These are phyloP conservation scores for Brassica napus DNA, from an alignment of 345 rosid genomes.

Conservation along the genomic window Da-Ae NC_063448.1:19654501-19655000, in stretches of 20 bases:
- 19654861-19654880: neutral
- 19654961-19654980: conserved; percentile 47
- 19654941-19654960: conserved; percentile 67
- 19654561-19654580: conserved; percentile 58
- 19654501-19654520: conserved; percentile 1
- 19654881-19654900: neutral
- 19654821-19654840: neutral
- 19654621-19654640: neutral
- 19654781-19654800: neutral
- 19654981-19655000: conserved; percentile 55
- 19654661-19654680: neutral
- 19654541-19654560: conserved; percentile 76
- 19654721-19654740: conserved; percentile 87
- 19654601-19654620: conserved; percentile 56
- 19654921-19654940: conserved; percentile 43
- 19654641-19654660: neutral
- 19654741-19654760: conserved; percentile 69
- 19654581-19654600: conserved; percentile 51
- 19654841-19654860: neutral
- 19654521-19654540: conserved; percentile 65
- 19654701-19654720: conserved; percentile 85
- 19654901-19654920: neutral
- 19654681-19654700: neutral
- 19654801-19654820: neutral
- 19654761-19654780: neutral